Percentiles rank a stretch among this genome's conserved stretches.
phyloP scores from a whole-genome alignment of 495 filamentous ascomycete genomes.

The Daldinia vernicosa region DNA sequence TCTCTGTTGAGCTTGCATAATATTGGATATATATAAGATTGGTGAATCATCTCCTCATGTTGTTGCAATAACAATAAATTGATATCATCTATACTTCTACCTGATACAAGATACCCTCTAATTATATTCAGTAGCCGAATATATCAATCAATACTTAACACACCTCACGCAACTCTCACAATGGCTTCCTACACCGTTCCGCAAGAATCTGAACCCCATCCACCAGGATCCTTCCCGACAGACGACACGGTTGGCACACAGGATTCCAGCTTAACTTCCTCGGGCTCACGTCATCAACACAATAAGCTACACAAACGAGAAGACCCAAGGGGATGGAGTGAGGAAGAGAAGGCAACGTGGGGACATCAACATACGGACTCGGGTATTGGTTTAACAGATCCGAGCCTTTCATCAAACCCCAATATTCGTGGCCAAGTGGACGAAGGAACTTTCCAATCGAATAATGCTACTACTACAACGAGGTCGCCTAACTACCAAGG shows the following conservation, averaged over 20 bases:
- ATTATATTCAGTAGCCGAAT: not conserved
- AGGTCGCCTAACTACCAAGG: not conserved
- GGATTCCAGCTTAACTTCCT: conserved; percentile 11
- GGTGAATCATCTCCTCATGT: not conserved
- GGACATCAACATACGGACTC: conserved; percentile 48
- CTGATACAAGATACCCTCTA: not conserved
- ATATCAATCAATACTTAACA: not conserved
- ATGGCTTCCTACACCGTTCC: conserved; percentile 28
- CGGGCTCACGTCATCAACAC: conserved; percentile 26
- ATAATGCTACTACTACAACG: not conserved
- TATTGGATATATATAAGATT: conserved; percentile 27
- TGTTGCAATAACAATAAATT: not conserved
- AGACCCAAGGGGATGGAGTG: conserved; percentile 42
- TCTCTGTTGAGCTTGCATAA: not conserved
- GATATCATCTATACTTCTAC: not conserved
- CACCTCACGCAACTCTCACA: not conserved
- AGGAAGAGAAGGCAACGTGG: conserved; percentile 14
- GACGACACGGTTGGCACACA: conserved; percentile 14
- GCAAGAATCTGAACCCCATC: conserved; percentile 6
- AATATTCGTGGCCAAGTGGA: not conserved
- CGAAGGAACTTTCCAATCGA: conserved; percentile 6
- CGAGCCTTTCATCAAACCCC: not conserved
- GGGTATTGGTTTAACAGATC: conserved; percentile 42
- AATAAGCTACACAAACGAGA: conserved; percentile 48
- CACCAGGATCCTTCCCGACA: conserved; percentile 31